A percentile compares a stretch with the other conserved stretches of the same genome.
These are phyloP conservation scores for Ilex asprella DNA, from an alignment of 257 asterid genomes.

Conservation along the genomic window DNA sequence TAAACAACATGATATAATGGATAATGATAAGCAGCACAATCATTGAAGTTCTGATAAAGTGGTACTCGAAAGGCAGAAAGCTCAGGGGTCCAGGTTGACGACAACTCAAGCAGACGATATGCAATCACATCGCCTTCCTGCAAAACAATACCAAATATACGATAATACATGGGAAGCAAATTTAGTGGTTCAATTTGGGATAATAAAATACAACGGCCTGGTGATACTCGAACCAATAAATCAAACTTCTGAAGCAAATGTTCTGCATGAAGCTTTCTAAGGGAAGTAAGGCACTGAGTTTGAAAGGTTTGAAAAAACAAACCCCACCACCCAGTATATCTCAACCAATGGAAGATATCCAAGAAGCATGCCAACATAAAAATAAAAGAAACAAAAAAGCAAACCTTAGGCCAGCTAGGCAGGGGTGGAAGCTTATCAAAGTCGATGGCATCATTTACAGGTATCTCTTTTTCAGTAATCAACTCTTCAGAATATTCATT, in stretches of 20 bases:
- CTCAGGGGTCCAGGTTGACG: conserved; percentile 95
- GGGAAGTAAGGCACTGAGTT: too few species aligned
- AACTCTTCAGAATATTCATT: conserved; percentile 9
- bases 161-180: background rate
- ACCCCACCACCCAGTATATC: background rate
- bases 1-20: background rate
- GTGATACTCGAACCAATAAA: too few species aligned
- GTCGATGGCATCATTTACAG: conserved; percentile 29
- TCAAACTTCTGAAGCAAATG: too few species aligned
- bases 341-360: background rate
- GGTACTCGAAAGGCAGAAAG: conserved; percentile 67
- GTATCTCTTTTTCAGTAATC: conserved; percentile 32
- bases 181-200: background rate
- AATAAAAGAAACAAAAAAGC: conserved; percentile 2
- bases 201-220: too few species aligned
- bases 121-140: conserved; percentile 90
- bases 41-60: conserved; percentile 2
- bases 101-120: conserved; percentile 70
- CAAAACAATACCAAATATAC: conserved; percentile 4
- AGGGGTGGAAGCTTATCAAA: conserved; percentile 74
- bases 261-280: too few species aligned
- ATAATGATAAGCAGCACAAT: background rate
- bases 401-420: conserved; percentile 61
- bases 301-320: too few species aligned
- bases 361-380: background rate